These are phyloP conservation scores for Xylariales sp. DNA, from an alignment of 2,329 filamentous ascomycete species.

Conservation along the genomic window DNA sequence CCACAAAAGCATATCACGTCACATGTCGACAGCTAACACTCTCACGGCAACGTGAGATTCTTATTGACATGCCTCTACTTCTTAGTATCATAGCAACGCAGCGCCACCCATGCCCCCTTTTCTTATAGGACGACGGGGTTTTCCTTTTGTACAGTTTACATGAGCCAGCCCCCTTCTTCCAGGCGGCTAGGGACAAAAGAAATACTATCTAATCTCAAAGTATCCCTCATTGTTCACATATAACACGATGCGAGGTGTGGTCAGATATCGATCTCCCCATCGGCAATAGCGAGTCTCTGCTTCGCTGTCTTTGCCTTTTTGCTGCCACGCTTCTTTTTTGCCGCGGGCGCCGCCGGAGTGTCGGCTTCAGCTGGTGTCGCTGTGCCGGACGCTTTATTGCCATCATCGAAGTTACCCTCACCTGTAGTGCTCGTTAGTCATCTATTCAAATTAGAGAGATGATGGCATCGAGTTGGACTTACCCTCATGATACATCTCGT, in stretches of 20 bases:
- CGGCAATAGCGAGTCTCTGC: conserved; percentile 63
- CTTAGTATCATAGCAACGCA: not conserved
- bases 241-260: not conserved
- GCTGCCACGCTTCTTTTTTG: conserved; percentile 48
- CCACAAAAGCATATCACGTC: no score
- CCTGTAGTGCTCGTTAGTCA: conserved; percentile 50
- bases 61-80: not conserved
- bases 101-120: no score
- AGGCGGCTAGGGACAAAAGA: no score
- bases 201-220: no score
- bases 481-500: conserved; percentile 99
- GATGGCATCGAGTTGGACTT: conserved; percentile 35
- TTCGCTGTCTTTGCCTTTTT: conserved; percentile 67
- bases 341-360: conserved; percentile 40
- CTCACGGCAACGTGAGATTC: no score
- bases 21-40: no score
- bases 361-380: conserved; percentile 68
- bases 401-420: conserved; percentile 93
- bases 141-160: no score
- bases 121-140: no score
- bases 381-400: conserved; percentile 76
- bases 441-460: conserved; percentile 1
- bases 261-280: conserved; percentile 47
- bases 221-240: not conserved
- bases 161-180: no score